Percentiles rank a stretch among this genome's conserved stretches.
These are phyloP conservation scores for Aureobasidium uvarum DNA, from an alignment of 2,329 filamentous ascomycete species.

Conservation along the genomic window DNA sequence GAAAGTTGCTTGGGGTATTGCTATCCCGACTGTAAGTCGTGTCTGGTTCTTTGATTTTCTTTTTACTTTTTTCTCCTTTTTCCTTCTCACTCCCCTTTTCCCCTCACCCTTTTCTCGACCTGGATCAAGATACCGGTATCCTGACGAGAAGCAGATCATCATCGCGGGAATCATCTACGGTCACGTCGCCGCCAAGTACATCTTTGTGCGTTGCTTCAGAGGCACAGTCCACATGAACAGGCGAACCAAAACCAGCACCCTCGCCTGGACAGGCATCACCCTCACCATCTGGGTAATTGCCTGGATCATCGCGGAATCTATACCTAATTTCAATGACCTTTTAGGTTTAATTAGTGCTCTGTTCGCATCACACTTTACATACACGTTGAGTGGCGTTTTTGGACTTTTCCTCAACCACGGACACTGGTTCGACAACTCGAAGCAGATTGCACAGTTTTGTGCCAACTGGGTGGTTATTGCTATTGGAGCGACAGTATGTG, in stretches of 20 bases:
- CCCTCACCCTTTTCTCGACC: too few species aligned
- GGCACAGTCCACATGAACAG: conserved; percentile 51
- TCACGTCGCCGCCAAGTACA: conserved; percentile 64
- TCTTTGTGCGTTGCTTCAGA: conserved; percentile 64
- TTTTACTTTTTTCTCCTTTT: too few species aligned
- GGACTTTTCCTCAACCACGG: conserved; percentile 48
- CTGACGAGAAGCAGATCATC: conserved; percentile 52
- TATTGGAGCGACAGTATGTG: conserved; percentile 34
- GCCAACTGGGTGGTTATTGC: conserved; percentile 45
- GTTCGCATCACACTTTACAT: conserved; percentile 63
- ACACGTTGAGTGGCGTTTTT: conserved; percentile 31
- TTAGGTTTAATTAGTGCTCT: conserved; percentile 50
- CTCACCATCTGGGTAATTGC: conserved; percentile 59
- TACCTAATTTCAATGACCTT: conserved; percentile 26
- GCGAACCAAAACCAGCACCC: conserved; percentile 43
- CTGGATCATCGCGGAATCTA: conserved; percentile 62
- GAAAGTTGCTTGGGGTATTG: conserved; percentile 67
- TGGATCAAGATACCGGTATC: not conserved
- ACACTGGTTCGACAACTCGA: conserved; percentile 42
- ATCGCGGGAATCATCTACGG: conserved; percentile 70
- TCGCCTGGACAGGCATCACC: conserved; percentile 60
- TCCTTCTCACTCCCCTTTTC: too few species aligned
- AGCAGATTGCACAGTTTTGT: conserved; percentile 44
- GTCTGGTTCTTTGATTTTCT: too few species aligned
- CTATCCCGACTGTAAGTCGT: conserved; percentile 56